Evolutionary conservation across 1,139 yeast genomes (phyloP).

Genomic region (Geotrichum armillariae): DNA sequence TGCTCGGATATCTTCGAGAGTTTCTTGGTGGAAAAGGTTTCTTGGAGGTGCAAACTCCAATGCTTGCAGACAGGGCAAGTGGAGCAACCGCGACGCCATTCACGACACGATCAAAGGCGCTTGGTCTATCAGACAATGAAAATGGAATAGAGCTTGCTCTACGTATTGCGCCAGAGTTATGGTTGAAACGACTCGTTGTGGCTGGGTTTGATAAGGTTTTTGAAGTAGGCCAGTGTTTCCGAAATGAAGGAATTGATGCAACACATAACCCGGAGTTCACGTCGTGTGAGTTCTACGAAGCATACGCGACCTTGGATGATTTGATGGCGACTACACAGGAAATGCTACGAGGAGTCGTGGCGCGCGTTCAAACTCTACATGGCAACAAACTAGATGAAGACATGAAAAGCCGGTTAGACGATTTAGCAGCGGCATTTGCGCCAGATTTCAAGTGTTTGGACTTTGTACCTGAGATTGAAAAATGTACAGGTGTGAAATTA

Average conservation of each 20-base stretch:
- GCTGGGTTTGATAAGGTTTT: conserved; percentile 84
- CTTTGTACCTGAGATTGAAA: conserved; percentile 52
- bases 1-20: conserved; percentile 55
- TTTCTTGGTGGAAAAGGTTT: conserved; percentile 60
- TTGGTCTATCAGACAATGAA: conserved; percentile 37
- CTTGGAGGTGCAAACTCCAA: conserved; percentile 86
- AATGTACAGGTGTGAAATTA: conserved; percentile 42
- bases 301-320: conserved; percentile 69
- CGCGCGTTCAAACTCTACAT: conserved; percentile 25
- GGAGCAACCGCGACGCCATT: conserved; percentile 94
- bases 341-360: conserved; percentile 47
- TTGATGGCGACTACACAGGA: conserved; percentile 65
- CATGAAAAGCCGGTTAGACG: conserved; percentile 12
- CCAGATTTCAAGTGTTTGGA: conserved; percentile 40
- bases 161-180: conserved; percentile 91
- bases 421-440: conserved; percentile 15
- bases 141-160: conserved; percentile 48
- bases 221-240: conserved; percentile 81
- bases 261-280: conserved; percentile 97
- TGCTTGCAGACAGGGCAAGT: conserved; percentile 64
- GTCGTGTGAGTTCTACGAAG: conserved; percentile 88
- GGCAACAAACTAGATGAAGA: conserved; percentile 3
- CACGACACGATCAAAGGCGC: conserved; percentile 52
- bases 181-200: conserved; percentile 81
- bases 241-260: conserved; percentile 91